A percentile compares a stretch with the other conserved stretches of the same genome.
Evolutionary conservation across 352 stramenopile genomes (phyloP).

Genomic region (Pythium rhizo-oryzae): DNA sequence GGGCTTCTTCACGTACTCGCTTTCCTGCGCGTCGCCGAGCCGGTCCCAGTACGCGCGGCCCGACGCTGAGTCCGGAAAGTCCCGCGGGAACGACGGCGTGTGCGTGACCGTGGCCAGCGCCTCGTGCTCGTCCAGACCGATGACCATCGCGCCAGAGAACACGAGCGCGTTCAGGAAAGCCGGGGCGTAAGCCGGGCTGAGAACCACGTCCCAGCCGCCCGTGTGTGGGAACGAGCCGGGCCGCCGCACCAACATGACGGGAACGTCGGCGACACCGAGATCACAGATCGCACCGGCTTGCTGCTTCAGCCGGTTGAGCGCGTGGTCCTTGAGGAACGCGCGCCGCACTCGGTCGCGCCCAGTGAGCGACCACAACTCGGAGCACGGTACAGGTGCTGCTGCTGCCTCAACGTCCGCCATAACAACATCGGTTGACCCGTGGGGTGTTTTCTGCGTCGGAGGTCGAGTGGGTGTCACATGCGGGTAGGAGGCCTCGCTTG

Average conservation of each 20-base stretch:
- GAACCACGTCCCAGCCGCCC: slow-evolving; percentile 73
- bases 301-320: slow-evolving; percentile 41
- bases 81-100: slow-evolving; percentile 69
- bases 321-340: slow-evolving; percentile 57
- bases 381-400: slow-evolving; percentile 22
- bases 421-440: neutral
- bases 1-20: slow-evolving; percentile 48
- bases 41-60: slow-evolving; percentile 61
- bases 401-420: neutral
- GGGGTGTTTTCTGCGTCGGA: neutral
- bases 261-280: slow-evolving; percentile 26
- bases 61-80: slow-evolving; percentile 73
- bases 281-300: neutral
- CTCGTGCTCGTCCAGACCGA: slow-evolving; percentile 72
- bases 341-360: slow-evolving; percentile 37
- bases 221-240: slow-evolving; percentile 40
- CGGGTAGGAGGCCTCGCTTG: slow-evolving; percentile 31
- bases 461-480: slow-evolving; percentile 14
- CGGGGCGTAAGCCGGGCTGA: slow-evolving; percentile 43
- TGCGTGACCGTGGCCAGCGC: slow-evolving; percentile 55
- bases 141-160: slow-evolving; percentile 66
- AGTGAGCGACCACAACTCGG: slow-evolving; percentile 60
- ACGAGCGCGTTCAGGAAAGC: slow-evolving; percentile 63
- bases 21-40: slow-evolving; percentile 25
- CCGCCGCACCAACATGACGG: slow-evolving; percentile 53